These are phyloP conservation scores for Hypoxylon fragiforme DNA, from an alignment of 495 filamentous ascomycete species.

Conservation along the genomic window DNA sequence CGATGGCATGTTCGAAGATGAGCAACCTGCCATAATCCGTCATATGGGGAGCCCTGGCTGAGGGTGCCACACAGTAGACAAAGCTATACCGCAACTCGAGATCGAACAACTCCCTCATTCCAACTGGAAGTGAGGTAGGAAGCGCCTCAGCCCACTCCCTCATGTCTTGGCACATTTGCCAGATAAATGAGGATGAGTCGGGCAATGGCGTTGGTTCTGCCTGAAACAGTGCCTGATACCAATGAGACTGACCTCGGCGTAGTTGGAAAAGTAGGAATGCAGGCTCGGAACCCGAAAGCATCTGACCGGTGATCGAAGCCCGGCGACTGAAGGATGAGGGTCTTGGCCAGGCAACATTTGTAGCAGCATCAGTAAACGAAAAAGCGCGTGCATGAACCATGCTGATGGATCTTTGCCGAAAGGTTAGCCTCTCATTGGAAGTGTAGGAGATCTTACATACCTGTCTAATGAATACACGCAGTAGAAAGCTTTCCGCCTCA, in stretches of 20 bases:
- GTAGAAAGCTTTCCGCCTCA: constrained; percentile 79
- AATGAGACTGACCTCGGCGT: constrained; percentile 74
- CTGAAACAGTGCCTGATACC: constrained; percentile 82
- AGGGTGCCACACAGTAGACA: constrained; percentile 79
- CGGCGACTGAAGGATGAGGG: constrained; percentile 40
- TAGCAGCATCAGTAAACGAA: constrained; percentile 89
- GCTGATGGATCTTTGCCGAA: constrained; percentile 67
- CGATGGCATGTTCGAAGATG: constrained; percentile 80
- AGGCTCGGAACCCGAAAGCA: constrained; percentile 53
- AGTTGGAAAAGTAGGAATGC: constrained; percentile 72
- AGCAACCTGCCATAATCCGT: constrained; percentile 69
- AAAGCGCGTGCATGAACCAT: constrained; percentile 79
- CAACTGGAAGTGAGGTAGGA: constrained; percentile 58
- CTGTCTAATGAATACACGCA: constrained; percentile 86
- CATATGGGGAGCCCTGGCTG: constrained; percentile 63
- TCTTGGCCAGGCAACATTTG: constrained; percentile 64
- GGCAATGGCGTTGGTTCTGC: constrained; percentile 62
- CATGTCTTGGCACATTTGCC: constrained; percentile 65
- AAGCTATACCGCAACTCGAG: constrained; percentile 84
- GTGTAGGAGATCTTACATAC: constrained; percentile 46
- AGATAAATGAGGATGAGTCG: constrained; percentile 61
- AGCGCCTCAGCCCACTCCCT: constrained; percentile 67
- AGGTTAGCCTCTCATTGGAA: constrained; percentile 1
- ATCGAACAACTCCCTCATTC: constrained; percentile 70
- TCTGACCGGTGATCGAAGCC: constrained; percentile 41